Evolutionary conservation across 495 filamentous ascomycete species (phyloP), one percentile per base, ranked within the genome.

Genomic region (Evernia prunastri): DNA sequence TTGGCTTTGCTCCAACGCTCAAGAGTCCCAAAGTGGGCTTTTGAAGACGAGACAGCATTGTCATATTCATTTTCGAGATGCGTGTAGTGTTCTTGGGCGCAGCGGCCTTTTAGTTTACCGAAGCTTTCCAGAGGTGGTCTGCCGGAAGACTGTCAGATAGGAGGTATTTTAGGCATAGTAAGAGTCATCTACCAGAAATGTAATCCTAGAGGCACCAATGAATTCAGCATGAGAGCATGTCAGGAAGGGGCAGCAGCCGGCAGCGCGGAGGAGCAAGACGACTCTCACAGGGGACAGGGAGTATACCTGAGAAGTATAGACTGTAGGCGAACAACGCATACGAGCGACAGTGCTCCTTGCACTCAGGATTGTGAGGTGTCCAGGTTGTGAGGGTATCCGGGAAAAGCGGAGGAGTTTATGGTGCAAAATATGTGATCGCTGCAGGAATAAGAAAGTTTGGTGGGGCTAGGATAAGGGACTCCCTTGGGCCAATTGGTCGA

Each of bases 61-160:
- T 86, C 75, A 78, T 72, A 72, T 68, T 67, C 69, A 66, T 63
- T 68, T 63, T 67, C 42, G 65, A 53, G 71, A 56, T 61, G 63
- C 69, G 64, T 58, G 58, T 67, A 60, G 67, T 66, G 57, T 54
- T 33, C 59, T 68, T 73, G 66, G 66, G 60, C 56, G 18, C 25
- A 45, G 49, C 5, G n/a, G 27, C 37, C 35, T 54, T 82, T 89
- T 81, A 92, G 78, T 89, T 90, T 69, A 83, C 84, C 69, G 84
- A 87, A 76, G 94, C 87, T 85, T 96, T 96, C 94, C 94, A 98
- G 81, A 98, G 86, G 82, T 98, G 94, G 84, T 96, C 92, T 92
- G 73, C 36, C 63, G 47, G 67, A 43, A 70, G 71, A 77, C 71
- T 71, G 70, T 81, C 59, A 73, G 73, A 71, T 62, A 58, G 51